Evolutionary conservation across 176 grass and related monocot genomes (phyloP), one percentile per base, ranked within the genome.

Genomic region (Alloteropsis semialata): DNA sequence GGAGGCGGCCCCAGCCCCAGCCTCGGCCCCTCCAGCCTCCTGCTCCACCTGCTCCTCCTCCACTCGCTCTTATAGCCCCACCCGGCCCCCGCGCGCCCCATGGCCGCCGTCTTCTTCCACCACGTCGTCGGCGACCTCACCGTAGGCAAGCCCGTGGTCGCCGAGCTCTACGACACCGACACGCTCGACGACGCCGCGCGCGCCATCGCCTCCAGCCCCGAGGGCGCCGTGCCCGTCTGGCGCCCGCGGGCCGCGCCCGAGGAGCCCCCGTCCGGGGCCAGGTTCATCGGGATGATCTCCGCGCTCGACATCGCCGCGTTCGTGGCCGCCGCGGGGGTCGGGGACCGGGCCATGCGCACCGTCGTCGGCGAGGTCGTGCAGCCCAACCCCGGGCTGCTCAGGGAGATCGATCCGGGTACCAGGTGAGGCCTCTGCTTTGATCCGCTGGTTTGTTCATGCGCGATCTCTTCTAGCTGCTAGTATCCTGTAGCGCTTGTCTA

Each of bases 121-220:
- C 93, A 99, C 71, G 96, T 99, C 39, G 88, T 99, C 49, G 96
- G 96, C 22, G 93, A 99, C 76, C 93, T 99, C 66, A 99, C 96
- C 37, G 68, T 88, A 11, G 96, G 96, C 1, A 99, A 99, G 76
- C 93, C 91, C 2, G 85, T 85, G 60, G 82, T 99, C 48, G 81
- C 65, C 17, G 90, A 96, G 85, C 90, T 99, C 27, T 70, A 59
- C 83, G 96, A 96, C 15, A 68, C 89, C 22, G 93, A 92, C 60
- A 86, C 93, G 37, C 87, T 99, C 63, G 91, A 92, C 21, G 93
- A 79, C 39, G 93, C 96, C 55, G 73, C 93, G 57, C 79, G 91
- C 48, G 89, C 90, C 82, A 91, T 99, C 75, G 91, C 79, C 0
- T 82, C 84, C 17, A 93, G 82, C 66, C 86, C 91, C 19, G 96